Conservation (phyloP, 108 stramenopile species). For the Nannochloropsis granulata region DNA sequence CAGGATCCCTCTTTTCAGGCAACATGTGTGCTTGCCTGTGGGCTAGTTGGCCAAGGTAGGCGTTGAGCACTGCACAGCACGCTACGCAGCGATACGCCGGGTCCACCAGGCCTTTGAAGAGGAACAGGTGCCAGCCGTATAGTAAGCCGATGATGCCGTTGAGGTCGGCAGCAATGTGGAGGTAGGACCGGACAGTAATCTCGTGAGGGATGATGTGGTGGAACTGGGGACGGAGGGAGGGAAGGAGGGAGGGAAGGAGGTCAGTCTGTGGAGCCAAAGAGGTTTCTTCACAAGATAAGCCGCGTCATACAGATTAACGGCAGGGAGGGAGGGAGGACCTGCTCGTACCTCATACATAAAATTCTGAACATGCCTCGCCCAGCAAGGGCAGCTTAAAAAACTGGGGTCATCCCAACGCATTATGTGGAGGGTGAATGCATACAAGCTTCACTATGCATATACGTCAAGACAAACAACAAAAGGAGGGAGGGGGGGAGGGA, state of each 20-base stretch:
- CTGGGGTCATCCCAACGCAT: too few species aligned
- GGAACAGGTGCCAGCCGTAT: neutral
- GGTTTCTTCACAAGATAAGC: neutral
- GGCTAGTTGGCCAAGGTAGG: neutral
- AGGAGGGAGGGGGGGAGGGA: too few species aligned
- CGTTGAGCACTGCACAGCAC: neutral
- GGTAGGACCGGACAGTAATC: neutral
- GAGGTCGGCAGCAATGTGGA: neutral
- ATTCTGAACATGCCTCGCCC: neutral
- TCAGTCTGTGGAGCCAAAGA: neutral
- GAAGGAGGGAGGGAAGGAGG: neutral
- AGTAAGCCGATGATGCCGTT: neutral
- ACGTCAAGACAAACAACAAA: too few species aligned
- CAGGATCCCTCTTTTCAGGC: neutral
- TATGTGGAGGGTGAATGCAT: too few species aligned
- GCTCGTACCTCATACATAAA: neutral
- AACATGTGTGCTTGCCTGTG: neutral
- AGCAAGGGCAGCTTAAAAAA: neutral
- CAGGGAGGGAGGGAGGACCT: neutral
- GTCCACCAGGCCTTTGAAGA: neutral
- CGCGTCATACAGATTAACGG: neutral
- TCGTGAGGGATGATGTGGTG: neutral
- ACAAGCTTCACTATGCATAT: too few species aligned
- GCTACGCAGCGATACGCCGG: neutral
- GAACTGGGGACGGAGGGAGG: neutral